Percentiles rank a stretch among this genome's conserved stretches.
phyloP scores from a whole-genome alignment of 2,329 filamentous ascomycete species.

The Clarireedia paspali region DNA sequence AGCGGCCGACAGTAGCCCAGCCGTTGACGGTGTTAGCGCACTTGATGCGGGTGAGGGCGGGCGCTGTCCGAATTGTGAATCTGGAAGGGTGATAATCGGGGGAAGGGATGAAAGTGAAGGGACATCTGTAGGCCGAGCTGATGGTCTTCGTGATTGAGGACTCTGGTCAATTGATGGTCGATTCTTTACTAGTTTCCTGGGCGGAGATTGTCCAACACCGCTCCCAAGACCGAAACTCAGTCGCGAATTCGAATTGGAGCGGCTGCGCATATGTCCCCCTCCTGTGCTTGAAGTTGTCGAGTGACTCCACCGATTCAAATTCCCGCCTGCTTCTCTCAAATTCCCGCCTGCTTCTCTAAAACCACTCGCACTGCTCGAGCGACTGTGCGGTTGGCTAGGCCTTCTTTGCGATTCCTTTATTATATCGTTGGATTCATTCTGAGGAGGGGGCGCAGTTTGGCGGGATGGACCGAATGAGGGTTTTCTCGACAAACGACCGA shows the following conservation, averaged over 20 bases:
- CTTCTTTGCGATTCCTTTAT: constrained; percentile 15
- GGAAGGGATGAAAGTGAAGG: constrained; percentile 17
- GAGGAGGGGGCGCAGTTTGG: constrained; percentile 7
- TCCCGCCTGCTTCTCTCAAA: constrained; percentile 36
- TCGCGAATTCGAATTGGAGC: constrained; percentile 8
- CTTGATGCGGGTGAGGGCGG: constrained; percentile 24
- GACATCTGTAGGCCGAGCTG: constrained; percentile 14
- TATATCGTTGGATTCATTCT: constrained; percentile 7
- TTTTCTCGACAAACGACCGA: constrained; percentile 1
- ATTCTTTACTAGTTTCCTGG: constrained; percentile 23
- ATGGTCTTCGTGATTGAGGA: constrained; percentile 15
- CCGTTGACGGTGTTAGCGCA: constrained; percentile 26
- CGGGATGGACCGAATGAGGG: constrained; percentile 6
- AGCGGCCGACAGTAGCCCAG: constrained; percentile 28
- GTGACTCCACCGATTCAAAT: constrained; percentile 45
- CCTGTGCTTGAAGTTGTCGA: constrained; percentile 44
- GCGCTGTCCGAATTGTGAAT: constrained; percentile 13
- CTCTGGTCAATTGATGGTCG: constrained; percentile 18
- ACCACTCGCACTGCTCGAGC: constrained; percentile 8
- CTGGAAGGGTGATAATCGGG: constrained; percentile 27
- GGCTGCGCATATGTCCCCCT: constrained; percentile 4
- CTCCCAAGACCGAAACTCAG: constrained; percentile 21
- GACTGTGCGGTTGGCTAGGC: constrained; percentile 27
- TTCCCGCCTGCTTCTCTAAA: constrained; percentile 36
- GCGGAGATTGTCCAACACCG: constrained; percentile 12